phyloP scores from a whole-genome alignment of 306 rosid genomes.

The Luffa aegyptiaca region DNA sequence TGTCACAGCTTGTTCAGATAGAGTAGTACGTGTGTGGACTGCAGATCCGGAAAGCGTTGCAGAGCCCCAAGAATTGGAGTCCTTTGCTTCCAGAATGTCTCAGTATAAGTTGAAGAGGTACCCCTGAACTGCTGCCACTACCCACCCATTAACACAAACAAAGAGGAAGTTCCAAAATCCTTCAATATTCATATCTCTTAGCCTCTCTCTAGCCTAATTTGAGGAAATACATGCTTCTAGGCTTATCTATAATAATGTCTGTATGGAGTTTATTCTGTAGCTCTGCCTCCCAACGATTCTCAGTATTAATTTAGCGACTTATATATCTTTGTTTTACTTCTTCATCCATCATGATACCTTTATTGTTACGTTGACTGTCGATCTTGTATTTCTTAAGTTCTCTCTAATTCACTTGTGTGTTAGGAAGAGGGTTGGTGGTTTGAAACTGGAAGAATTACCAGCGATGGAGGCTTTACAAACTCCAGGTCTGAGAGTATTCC shows the following conservation, averaged over 20 bases:
- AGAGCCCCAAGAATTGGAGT: slow-evolving; percentile 55
- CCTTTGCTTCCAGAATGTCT: slow-evolving; percentile 54
- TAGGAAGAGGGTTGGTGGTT: slow-evolving; percentile 91
- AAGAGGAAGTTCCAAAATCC: neutral
- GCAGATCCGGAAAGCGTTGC: slow-evolving; percentile 50
- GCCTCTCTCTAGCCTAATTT: neutral
- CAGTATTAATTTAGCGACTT: neutral
- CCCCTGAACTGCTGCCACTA: neutral
- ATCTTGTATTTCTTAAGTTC: neutral
- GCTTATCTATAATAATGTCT: neutral
- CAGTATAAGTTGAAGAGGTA: slow-evolving; percentile 77
- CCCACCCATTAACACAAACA: neutral
- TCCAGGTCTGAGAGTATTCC: slow-evolving; percentile 44
- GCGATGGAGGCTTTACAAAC: slow-evolving; percentile 78
- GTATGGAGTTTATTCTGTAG: neutral
- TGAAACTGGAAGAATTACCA: slow-evolving; percentile 84
- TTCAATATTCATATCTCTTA: neutral
- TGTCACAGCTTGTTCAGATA: slow-evolving; percentile 93
- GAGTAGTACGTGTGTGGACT: slow-evolving; percentile 80
- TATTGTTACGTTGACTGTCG: neutral
- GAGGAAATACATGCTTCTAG: neutral
- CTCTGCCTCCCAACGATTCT: neutral
- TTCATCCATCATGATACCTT: neutral
- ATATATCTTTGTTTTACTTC: neutral
- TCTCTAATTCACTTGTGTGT: slow-evolving; percentile 16